Evolutionary conservation across 1,284 basidiomycete species (phyloP).

Genomic region (Austroboletus novae-zelandiae): DNA sequence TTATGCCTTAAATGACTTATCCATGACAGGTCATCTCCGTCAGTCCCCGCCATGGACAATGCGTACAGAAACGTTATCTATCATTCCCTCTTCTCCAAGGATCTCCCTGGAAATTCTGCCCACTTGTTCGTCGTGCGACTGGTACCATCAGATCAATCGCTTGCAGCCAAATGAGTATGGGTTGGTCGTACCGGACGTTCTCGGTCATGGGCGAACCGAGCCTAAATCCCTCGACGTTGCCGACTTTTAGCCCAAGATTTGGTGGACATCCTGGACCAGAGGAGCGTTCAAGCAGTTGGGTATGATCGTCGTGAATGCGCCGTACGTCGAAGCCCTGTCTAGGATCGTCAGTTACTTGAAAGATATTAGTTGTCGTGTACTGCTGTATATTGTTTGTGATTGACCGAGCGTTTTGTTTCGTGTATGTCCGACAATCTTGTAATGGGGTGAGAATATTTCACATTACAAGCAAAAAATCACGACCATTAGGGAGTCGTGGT

Average conservation of each 20-base stretch:
- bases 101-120: conserved; percentile 32
- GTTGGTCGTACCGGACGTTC: conserved; percentile 47
- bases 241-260: conserved; percentile 42
- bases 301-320: too few relatives aligned
- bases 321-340: too few relatives aligned
- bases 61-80: conserved; percentile 26
- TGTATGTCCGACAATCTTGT: too few relatives aligned
- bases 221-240: conserved; percentile 40
- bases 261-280: conserved; percentile 43
- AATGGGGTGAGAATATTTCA: too few relatives aligned
- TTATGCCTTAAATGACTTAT: too few relatives aligned
- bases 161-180: conserved; percentile 46
- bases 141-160: conserved; percentile 43
- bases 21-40: too few relatives aligned
- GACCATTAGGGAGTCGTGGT: too few relatives aligned
- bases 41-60: conserved; percentile 22
- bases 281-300: conserved; percentile 22
- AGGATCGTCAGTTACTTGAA: too few relatives aligned
- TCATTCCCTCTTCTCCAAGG: conserved; percentile 30
- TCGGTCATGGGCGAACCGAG: conserved; percentile 47
- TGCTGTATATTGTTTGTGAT: too few relatives aligned
- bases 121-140: conserved; percentile 43
- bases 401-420: too few relatives aligned
- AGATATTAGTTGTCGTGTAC: too few relatives aligned
- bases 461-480: too few relatives aligned